A percentile compares a stretch with the other conserved stretches of the same genome.
Conservation (phyloP, 805 yeast genomes). For the Candida railenensis region DNA sequence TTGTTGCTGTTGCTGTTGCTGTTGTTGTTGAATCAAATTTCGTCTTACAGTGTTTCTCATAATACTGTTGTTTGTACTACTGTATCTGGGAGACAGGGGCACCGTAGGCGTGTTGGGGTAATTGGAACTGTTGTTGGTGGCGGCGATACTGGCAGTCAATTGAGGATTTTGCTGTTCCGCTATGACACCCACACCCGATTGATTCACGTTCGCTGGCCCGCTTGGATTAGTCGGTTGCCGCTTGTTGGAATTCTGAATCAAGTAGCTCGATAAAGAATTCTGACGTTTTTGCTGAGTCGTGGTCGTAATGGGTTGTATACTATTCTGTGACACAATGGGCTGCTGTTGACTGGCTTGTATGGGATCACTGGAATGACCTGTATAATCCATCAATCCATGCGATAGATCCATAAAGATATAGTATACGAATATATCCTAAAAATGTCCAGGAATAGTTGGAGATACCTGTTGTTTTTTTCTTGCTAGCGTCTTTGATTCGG, state of each 20-base stretch:
- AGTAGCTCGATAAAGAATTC: constrained; percentile 34
- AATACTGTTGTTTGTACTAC: not conserved
- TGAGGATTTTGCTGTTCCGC: not conserved
- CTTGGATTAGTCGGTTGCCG: constrained; percentile 28
- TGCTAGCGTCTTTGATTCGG: not conserved
- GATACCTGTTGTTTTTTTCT: not conserved
- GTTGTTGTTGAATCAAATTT: constrained; percentile 9
- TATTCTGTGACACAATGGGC: constrained; percentile 2
- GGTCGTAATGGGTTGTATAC: not conserved
- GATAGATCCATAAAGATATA: constrained; percentile 3
- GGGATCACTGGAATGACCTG: constrained; percentile 6
- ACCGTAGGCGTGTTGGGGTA: not conserved
- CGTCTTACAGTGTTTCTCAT: constrained; percentile 10
- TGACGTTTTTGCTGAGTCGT: constrained; percentile 37
- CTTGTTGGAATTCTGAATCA: constrained; percentile 32
- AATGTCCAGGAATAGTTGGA: not conserved
- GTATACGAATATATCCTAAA: not conserved
- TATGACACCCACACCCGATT: not conserved
- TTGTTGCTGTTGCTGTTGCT: constrained; percentile 9
- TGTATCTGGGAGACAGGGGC: constrained; percentile 3
- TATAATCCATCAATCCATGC: constrained; percentile 6
- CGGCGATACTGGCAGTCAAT: not conserved
- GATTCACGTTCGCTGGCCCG: constrained; percentile 10
- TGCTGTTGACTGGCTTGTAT: constrained; percentile 12
- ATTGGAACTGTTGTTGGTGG: not conserved